Percentiles rank a stretch among this genome's conserved stretches.
phyloP scores from a whole-genome alignment of 1,284 basidiomycete genomes.

The Sanghuangporus weigelae region DNA sequence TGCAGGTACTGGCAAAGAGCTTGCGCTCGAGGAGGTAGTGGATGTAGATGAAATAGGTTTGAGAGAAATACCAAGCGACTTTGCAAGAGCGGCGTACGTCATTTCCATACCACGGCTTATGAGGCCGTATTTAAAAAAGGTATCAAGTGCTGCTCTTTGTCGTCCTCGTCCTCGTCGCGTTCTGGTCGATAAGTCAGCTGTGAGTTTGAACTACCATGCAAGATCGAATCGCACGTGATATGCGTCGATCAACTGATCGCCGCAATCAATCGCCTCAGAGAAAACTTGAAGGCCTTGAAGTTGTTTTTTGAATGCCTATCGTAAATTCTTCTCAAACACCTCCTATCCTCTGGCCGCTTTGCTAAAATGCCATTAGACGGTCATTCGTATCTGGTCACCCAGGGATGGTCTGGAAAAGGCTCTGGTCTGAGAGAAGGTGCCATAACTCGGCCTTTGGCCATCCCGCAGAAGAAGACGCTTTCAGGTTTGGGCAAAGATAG shows the following conservation, averaged over 20 bases:
- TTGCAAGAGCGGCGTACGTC: conserved; percentile 16
- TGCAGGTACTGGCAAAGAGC: not conserved
- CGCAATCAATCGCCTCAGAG: not conserved
- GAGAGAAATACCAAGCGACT: conserved; percentile 13
- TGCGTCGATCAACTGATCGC: not conserved
- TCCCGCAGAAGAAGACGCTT: conserved; percentile 81
- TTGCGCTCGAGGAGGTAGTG: conserved; percentile 1
- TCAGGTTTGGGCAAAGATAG: conserved; percentile 85
- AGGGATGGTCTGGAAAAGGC: conserved; percentile 87
- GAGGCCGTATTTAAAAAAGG: not conserved
- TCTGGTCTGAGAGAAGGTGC: conserved; percentile 66
- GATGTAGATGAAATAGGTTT: conserved; percentile 7
- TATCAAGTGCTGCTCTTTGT: not conserved
- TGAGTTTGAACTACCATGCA: not conserved
- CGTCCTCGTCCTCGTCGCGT: not conserved
- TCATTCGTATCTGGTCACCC: conserved; percentile 70
- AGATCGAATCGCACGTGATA: not conserved
- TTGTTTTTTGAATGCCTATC: not conserved
- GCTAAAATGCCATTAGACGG: conserved; percentile 66
- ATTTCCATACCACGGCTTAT: not conserved
- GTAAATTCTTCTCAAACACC: not conserved
- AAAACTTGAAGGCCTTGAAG: not conserved
- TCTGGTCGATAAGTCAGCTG: not conserved
- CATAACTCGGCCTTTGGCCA: conserved; percentile 65
- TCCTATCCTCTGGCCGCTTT: not conserved